Evolutionary conservation across 1,139 yeast species (phyloP).

Genomic region (Debaryomycetaceae sp.): DNA sequence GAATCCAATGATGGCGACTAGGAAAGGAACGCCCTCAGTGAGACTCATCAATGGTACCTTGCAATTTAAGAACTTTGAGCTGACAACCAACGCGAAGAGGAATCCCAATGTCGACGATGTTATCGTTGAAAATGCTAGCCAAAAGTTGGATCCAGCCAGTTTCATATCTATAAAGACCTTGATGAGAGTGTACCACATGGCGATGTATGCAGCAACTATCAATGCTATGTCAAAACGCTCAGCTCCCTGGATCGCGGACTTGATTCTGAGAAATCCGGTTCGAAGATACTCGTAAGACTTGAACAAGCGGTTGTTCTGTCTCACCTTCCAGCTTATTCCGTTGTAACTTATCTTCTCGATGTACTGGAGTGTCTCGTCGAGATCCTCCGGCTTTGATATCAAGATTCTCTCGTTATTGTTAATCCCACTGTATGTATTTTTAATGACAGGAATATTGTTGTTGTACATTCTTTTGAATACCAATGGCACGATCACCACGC

Average conservation of each 20-base stretch:
- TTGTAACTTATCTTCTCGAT: conserved; percentile 30
- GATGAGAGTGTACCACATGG: conserved; percentile 84
- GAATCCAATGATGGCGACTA: conserved; percentile 91
- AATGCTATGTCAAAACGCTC: conserved; percentile 84
- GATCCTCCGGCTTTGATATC: conserved; percentile 36
- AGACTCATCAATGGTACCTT: conserved; percentile 71
- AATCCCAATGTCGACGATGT: conserved; percentile 84
- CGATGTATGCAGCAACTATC: conserved; percentile 77
- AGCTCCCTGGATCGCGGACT: conserved; percentile 64
- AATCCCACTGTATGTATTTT: conserved; percentile 28
- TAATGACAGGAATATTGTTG: conserved; percentile 28
- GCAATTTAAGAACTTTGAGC: conserved; percentile 51
- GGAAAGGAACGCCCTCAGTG: conserved; percentile 90
- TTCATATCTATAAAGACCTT: conserved; percentile 81
- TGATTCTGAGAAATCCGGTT: conserved; percentile 42
- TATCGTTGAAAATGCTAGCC: conserved; percentile 84
- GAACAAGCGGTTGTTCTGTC: conserved; percentile 61
- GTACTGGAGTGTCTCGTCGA: conserved; percentile 29
- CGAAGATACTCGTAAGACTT: conserved; percentile 62
- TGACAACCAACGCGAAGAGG: conserved; percentile 71
- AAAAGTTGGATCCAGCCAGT: conserved; percentile 75
- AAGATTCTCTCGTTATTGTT: conserved; percentile 38
- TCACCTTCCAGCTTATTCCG: conserved; percentile 60
- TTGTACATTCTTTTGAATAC: conserved; percentile 47
- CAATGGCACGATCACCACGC: conserved; percentile 51